Evolutionary conservation across 2,329 filamentous ascomycete genomes (phyloP).

Genomic region (Penicillium sp.): DNA sequence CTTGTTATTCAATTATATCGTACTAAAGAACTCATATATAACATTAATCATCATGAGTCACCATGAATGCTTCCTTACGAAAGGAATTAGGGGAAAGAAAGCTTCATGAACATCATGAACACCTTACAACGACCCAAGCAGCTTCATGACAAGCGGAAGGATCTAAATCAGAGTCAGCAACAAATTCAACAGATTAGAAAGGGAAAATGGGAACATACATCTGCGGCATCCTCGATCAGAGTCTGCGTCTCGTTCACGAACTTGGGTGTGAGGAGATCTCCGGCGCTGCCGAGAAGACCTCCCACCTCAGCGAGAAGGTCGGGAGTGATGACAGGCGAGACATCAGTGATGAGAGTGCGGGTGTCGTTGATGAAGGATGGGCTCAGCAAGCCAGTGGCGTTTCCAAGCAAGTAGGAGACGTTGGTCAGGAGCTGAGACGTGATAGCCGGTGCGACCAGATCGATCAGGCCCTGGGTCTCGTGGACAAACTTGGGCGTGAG

Average conservation of each 20-base stretch:
- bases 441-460: constrained; percentile 11
- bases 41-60: constrained; percentile 20
- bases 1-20: constrained; percentile 16
- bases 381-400: constrained; percentile 20
- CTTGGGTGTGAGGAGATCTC: constrained; percentile 26
- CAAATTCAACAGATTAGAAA: neutral
- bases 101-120: too few relatives aligned
- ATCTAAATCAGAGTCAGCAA: constrained; percentile 20
- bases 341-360: constrained; percentile 16
- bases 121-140: constrained; percentile 30
- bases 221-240: constrained; percentile 29
- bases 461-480: constrained; percentile 19
- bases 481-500: too few relatives aligned
- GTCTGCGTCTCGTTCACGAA: constrained; percentile 32
- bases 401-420: constrained; percentile 17
- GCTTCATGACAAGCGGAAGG: constrained; percentile 29
- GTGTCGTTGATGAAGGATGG: constrained; percentile 21
- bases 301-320: constrained; percentile 23
- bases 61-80: constrained; percentile 11
- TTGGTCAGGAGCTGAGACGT: constrained; percentile 7
- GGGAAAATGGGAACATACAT: too few relatives aligned
- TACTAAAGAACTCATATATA: constrained; percentile 24
- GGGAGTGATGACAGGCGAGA: constrained; percentile 23
- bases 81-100: neutral
- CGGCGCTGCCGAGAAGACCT: constrained; percentile 23